A percentile compares a stretch with the other conserved stretches of the same genome.
Conservation (phyloP, 1,284 basidiomycete species). For the Amylostereum areolatum region DNA sequence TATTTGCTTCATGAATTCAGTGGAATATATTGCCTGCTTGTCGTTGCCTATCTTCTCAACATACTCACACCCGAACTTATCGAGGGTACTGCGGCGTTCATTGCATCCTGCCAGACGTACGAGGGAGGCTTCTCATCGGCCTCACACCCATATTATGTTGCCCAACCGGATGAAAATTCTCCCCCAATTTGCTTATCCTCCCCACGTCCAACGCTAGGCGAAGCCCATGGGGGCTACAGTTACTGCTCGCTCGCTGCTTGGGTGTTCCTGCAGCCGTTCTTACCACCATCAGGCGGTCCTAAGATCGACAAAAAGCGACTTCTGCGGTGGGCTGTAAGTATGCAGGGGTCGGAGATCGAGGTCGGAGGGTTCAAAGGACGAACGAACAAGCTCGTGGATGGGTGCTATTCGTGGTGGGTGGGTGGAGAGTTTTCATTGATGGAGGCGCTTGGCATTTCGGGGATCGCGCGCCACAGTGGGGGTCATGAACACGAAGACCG, state of each 20-base stretch:
- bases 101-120: conserved; percentile 90
- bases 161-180: conserved; percentile 1
- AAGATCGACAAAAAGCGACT: conserved; percentile 58
- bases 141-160: conserved; percentile 59
- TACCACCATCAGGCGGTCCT: conserved; percentile 25
- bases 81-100: conserved; percentile 53
- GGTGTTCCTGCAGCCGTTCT: conserved; percentile 65
- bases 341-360: conserved; percentile 84
- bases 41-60: conserved; percentile 67
- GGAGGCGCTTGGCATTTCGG: conserved; percentile 55
- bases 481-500: conserved; percentile 8
- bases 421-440: conserved; percentile 85
- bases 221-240: conserved; percentile 97
- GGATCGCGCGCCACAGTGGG: conserved; percentile 16
- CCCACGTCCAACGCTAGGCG: conserved; percentile 70
- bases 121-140: conserved; percentile 94
- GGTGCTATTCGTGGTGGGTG: conserved; percentile 99
- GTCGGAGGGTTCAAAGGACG: conserved; percentile 91
- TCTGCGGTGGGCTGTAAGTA: conserved; percentile 78
- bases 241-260: conserved; percentile 88
- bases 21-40: conserved; percentile 73
- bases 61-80: conserved; percentile 87
- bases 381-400: conserved; percentile 97
- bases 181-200: conserved; percentile 26
- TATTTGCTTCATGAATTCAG: conserved; percentile 30